Conservation (phyloP, 129 eudicot genomes). For the Rutidosis leptorrhynchoides region DNA sequence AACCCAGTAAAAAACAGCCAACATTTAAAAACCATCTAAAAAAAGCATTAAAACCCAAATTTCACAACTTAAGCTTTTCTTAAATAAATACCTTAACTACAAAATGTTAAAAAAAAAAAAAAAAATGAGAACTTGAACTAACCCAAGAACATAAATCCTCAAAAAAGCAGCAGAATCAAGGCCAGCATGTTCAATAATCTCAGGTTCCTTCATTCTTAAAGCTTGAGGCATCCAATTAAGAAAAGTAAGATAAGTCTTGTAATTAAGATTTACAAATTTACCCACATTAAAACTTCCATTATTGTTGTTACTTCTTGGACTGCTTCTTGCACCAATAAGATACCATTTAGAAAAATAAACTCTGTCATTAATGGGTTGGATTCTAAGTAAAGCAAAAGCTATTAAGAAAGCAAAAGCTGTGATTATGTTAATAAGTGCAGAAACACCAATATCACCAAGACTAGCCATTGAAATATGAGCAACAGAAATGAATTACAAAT, state of each 20-base stretch:
- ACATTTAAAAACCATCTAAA: background rate
- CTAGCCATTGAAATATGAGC: constrained; percentile 29
- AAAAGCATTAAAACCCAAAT: constrained; percentile 13
- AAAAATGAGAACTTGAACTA: background rate
- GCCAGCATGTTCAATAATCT: constrained; percentile 55
- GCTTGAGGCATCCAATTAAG: constrained; percentile 63
- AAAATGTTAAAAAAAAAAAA: background rate
- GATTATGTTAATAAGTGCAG: constrained; percentile 35
- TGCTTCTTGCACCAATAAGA: constrained; percentile 36
- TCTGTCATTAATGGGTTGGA: constrained; percentile 54
- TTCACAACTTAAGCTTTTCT: too few species aligned
- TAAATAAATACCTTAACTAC: background rate
- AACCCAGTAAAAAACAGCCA: background rate
- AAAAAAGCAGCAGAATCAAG: constrained; percentile 54
- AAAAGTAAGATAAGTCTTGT: constrained; percentile 42
- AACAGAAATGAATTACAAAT: background rate
- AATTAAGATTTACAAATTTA: constrained; percentile 46
- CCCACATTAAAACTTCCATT: background rate
- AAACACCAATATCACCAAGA: constrained; percentile 38
- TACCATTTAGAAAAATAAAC: constrained; percentile 61
- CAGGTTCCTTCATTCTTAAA: constrained; percentile 45
- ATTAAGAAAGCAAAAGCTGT: constrained; percentile 43
- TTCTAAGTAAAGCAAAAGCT: constrained; percentile 53
- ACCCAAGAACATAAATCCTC: constrained; percentile 60
- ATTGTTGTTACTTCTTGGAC: constrained; percentile 32